phyloP scores from a whole-genome alignment of 129 eudicot species.

The Cynara cardunculus region DNA sequence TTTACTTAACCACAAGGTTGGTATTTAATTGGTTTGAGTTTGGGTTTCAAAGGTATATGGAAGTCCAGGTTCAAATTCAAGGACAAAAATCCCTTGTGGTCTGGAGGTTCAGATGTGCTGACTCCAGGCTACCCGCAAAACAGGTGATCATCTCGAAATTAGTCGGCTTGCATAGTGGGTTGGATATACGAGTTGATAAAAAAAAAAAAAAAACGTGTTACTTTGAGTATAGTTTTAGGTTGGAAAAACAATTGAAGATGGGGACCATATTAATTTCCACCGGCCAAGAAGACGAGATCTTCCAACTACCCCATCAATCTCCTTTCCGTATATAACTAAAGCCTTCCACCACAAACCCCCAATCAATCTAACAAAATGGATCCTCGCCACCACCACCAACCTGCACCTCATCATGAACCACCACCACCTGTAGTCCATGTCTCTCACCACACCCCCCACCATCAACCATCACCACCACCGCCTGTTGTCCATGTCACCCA shows the following conservation, averaged over 20 bases:
- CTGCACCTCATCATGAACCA: background rate
- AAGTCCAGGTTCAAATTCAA: too few relatives aligned
- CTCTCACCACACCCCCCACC: constrained; percentile 19
- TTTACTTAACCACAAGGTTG: too few relatives aligned
- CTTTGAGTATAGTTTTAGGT: too few relatives aligned
- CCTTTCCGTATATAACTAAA: constrained; percentile 8
- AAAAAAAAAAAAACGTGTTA: background rate
- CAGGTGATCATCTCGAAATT: too few relatives aligned
- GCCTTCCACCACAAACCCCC: background rate
- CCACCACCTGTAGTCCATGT: constrained; percentile 6
- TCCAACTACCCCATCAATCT: background rate
- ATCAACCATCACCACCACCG: constrained; percentile 8
- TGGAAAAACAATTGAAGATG: background rate
- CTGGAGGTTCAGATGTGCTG: too few relatives aligned
- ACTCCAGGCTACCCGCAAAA: too few relatives aligned
- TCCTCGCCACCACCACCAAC: constrained; percentile 25
- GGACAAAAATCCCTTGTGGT: too few relatives aligned
- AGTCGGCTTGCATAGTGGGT: too few relatives aligned
- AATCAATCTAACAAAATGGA: constrained; percentile 9
- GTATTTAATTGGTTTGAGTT: too few relatives aligned
- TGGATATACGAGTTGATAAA: too few relatives aligned
- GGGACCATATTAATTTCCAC: constrained; percentile 3
- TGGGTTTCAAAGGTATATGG: too few relatives aligned
- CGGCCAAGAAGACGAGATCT: constrained; percentile 16
- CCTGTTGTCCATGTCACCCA: constrained; percentile 1